Evolutionary conservation across 345 rosid genomes (phyloP).

Genomic region (Aegle marmelos): DNA sequence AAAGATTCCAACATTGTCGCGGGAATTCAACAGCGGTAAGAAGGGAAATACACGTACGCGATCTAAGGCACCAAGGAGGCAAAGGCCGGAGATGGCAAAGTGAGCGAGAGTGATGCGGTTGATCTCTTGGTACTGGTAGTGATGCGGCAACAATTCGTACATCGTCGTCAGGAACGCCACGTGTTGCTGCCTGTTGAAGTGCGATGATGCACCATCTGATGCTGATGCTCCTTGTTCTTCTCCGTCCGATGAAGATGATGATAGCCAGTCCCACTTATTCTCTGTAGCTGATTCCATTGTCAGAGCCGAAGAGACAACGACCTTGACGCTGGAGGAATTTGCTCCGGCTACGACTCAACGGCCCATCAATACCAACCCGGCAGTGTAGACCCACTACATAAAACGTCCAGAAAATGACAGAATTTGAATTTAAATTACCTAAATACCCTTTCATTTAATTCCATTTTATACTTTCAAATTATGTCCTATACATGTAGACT

Average conservation of each 20-base stretch:
- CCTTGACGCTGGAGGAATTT: not conserved
- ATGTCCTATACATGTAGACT: too few relatives aligned
- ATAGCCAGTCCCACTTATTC: constrained; percentile 6
- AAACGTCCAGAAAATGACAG: too few relatives aligned
- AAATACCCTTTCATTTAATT: too few relatives aligned
- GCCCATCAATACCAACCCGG: too few relatives aligned
- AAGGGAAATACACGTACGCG: constrained; percentile 33
- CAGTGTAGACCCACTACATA: too few relatives aligned
- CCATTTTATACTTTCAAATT: too few relatives aligned
- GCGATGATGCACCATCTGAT: constrained; percentile 9
- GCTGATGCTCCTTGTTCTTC: constrained; percentile 24
- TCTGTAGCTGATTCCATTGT: not conserved
- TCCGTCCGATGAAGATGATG: constrained; percentile 16
- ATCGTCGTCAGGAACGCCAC: constrained; percentile 65
- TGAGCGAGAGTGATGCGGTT: constrained; percentile 83
- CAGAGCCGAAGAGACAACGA: not conserved
- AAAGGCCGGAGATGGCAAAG: constrained; percentile 80
- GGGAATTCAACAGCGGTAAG: not conserved
- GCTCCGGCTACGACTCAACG: too few relatives aligned
- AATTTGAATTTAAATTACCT: too few relatives aligned
- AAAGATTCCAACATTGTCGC: not conserved
- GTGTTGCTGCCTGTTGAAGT: constrained; percentile 61
- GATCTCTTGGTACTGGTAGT: constrained; percentile 83
- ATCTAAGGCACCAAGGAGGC: constrained; percentile 60
- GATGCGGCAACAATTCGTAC: constrained; percentile 66